Percentiles rank a stretch among this genome's conserved stretches.
Conservation (phyloP, 768 basidiomycete species). For the Boletus sensibilis region DNA sequence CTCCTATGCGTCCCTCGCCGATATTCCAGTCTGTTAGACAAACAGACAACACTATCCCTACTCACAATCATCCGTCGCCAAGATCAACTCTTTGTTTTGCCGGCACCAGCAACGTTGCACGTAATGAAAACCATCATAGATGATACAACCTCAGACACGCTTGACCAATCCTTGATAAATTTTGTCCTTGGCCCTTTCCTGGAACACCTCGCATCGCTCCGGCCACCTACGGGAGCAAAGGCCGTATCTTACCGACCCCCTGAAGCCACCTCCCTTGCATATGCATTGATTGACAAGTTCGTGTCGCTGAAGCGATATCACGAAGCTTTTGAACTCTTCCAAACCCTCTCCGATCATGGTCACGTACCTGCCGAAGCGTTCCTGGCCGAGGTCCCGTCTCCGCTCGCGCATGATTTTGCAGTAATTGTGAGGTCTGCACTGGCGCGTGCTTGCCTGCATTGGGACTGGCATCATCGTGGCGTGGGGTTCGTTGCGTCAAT, state of each 20-base stretch:
- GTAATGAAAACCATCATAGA: constrained; percentile 25
- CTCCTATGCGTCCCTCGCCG: constrained; percentile 27
- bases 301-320: constrained; percentile 34
- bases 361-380: constrained; percentile 50
- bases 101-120: constrained; percentile 15
- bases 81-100: constrained; percentile 11
- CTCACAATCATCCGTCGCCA: constrained; percentile 20
- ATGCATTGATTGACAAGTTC: constrained; percentile 44
- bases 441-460: constrained; percentile 51
- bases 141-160: constrained; percentile 7
- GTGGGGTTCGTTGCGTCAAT: constrained; percentile 37
- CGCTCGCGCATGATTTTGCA: constrained; percentile 38
- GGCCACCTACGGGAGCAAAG: constrained; percentile 27
- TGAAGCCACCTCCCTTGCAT: constrained; percentile 38
- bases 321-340: constrained; percentile 48
- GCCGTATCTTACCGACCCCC: constrained; percentile 42
- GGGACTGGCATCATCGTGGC: constrained; percentile 51
- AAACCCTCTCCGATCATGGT: constrained; percentile 42
- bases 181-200: constrained; percentile 35
- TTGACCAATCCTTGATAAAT: constrained; percentile 25
- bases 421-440: constrained; percentile 50
- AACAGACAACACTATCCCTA: constrained; percentile 22
- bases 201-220: constrained; percentile 23
- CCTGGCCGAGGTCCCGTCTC: constrained; percentile 34
- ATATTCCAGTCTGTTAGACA: constrained; percentile 19